Percentiles rank a stretch among this genome's conserved stretches.
Evolutionary conservation across 2,329 filamentous ascomycete genomes (phyloP).

Genomic region (Trichophyton schoenleinii): DNA sequence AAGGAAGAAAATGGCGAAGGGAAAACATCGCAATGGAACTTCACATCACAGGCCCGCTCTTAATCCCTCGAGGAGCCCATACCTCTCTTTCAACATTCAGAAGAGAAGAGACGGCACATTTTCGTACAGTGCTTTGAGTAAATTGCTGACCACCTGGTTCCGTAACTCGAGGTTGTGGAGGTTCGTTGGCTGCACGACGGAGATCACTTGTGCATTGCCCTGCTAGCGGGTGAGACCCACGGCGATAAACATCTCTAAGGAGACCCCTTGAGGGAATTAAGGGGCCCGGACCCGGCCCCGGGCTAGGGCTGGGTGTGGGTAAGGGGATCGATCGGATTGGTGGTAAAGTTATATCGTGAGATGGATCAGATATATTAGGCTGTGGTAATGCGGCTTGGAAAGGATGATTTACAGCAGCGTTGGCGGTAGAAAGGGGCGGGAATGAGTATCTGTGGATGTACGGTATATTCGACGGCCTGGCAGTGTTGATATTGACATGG

Average conservation of each 20-base stretch:
- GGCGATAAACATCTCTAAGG: neutral
- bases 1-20: neutral
- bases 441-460: slow-evolving; percentile 56
- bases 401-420: slow-evolving; percentile 38
- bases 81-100: slow-evolving; percentile 14
- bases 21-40: neutral
- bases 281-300: slow-evolving; percentile 2
- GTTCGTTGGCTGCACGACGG: slow-evolving; percentile 8
- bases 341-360: slow-evolving; percentile 12
- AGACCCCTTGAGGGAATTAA: neutral
- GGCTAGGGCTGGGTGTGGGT: slow-evolving; percentile 16
- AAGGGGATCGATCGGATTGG: slow-evolving; percentile 11
- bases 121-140: slow-evolving; percentile 13
- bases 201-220: neutral
- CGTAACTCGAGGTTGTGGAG: neutral
- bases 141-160: neutral
- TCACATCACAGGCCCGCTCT: neutral
- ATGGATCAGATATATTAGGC: slow-evolving; percentile 11
- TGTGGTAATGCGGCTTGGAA: neutral
- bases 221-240: neutral
- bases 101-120: slow-evolving; percentile 18
- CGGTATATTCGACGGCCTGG: slow-evolving; percentile 58
- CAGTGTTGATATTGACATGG: slow-evolving; percentile 51
- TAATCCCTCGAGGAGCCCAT: slow-evolving; percentile 9
- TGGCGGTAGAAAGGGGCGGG: slow-evolving; percentile 58